These are phyloP conservation scores for Colletotrichum liaoningense DNA, from an alignment of 2,329 filamentous ascomycete species.

Conservation along the genomic window DNA sequence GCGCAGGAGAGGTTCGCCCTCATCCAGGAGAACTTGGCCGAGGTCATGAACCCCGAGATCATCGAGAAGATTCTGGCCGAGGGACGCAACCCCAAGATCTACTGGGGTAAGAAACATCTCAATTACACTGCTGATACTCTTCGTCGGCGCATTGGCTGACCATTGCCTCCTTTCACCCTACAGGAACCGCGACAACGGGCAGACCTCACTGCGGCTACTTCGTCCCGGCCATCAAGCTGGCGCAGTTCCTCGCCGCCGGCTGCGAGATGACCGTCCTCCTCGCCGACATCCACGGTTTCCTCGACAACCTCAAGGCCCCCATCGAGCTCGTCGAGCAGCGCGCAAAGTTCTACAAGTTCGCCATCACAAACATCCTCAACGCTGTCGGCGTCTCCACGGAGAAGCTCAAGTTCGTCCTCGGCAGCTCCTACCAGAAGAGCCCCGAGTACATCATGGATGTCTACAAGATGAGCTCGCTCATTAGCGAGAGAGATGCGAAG, in stretches of 20 bases:
- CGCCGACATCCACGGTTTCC: slow-evolving; percentile 80
- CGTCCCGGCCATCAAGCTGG: slow-evolving; percentile 88
- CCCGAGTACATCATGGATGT: slow-evolving; percentile 87
- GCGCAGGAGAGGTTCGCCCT: slow-evolving; percentile 75
- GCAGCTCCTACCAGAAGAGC: slow-evolving; percentile 83
- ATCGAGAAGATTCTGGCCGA: slow-evolving; percentile 79
- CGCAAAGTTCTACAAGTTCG: slow-evolving; percentile 83
- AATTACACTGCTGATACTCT: neutral
- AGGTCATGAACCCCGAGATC: slow-evolving; percentile 86
- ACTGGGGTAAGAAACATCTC: slow-evolving; percentile 74
- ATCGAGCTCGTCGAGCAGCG: slow-evolving; percentile 87
- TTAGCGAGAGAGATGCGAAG: slow-evolving; percentile 84
- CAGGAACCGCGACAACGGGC: slow-evolving; percentile 85
- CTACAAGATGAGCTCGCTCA: slow-evolving; percentile 77
- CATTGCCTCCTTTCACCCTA: slow-evolving; percentile 19
- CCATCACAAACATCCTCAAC: slow-evolving; percentile 80
- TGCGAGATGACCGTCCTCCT: slow-evolving; percentile 86
- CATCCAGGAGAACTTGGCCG: slow-evolving; percentile 84
- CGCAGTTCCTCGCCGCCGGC: slow-evolving; percentile 85
- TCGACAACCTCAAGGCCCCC: slow-evolving; percentile 87
- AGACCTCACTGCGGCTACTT: slow-evolving; percentile 91
- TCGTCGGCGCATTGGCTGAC: slow-evolving; percentile 19
- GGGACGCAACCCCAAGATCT: slow-evolving; percentile 80
- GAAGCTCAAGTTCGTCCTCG: slow-evolving; percentile 85
- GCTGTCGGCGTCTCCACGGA: slow-evolving; percentile 83